phyloP scores from a whole-genome alignment of 169 alveolate species.

The Sarcocystis neurona region DNA sequence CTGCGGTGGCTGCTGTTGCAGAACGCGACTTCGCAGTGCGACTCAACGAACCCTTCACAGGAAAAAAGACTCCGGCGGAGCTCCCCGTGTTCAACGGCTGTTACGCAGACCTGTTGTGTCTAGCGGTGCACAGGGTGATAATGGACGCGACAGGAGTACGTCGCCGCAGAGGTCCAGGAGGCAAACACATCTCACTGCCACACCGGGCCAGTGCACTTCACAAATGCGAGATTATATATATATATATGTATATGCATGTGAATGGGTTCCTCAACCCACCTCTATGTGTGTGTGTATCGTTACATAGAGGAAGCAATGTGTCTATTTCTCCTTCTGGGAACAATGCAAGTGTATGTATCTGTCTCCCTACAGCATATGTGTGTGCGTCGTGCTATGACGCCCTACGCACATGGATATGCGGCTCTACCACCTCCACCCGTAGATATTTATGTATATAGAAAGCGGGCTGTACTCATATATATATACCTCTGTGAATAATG shows the following conservation, averaged over 20 bases:
- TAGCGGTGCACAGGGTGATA: slow-evolving; percentile 43
- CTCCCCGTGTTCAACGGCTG: slow-evolving; percentile 28
- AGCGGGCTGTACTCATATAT: too few relatives aligned
- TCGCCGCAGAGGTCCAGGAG: neutral
- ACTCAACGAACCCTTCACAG: slow-evolving; percentile 31
- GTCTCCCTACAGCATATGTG: too few relatives aligned
- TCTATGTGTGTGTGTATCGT: too few relatives aligned
- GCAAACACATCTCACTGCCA: neutral
- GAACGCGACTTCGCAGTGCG: slow-evolving; percentile 57
- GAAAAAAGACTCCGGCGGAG: neutral
- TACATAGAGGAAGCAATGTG: too few relatives aligned
- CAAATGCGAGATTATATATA: neutral
- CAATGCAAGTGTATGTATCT: too few relatives aligned
- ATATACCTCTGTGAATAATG: too few relatives aligned
- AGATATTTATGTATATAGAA: too few relatives aligned
- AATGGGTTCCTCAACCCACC: too few relatives aligned
- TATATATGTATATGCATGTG: neutral
- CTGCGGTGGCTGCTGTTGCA: neutral
- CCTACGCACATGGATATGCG: too few relatives aligned
- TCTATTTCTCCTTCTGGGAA: too few relatives aligned
- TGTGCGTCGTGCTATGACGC: too few relatives aligned
- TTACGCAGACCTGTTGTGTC: slow-evolving; percentile 46
- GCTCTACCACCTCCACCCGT: too few relatives aligned
- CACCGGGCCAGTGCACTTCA: neutral
- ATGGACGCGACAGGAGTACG: slow-evolving; percentile 35